Evolutionary conservation across 2,329 filamentous ascomycete species (phyloP).

Genomic region (Nemania sp.): DNA sequence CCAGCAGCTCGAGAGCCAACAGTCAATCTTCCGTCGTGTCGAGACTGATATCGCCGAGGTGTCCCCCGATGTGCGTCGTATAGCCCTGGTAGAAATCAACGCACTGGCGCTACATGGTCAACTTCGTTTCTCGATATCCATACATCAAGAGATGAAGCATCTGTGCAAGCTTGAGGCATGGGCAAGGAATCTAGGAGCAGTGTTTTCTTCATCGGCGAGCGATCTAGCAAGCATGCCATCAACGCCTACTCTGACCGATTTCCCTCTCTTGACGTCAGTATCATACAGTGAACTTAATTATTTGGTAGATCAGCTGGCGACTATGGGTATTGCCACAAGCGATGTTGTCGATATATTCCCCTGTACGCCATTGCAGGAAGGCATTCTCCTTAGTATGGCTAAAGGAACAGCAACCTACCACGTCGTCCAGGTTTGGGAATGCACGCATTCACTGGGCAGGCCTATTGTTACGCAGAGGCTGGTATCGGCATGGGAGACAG

Average conservation of each 20-base stretch:
- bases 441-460: slow-evolving; percentile 5
- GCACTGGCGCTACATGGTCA: neutral
- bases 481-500: slow-evolving; percentile 3
- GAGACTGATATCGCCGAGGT: neutral
- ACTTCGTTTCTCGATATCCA: neutral
- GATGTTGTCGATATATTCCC: neutral
- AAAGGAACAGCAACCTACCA: neutral
- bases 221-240: neutral
- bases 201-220: neutral
- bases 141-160: neutral
- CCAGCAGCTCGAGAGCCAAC: slow-evolving; percentile 3
- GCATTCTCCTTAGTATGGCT: neutral
- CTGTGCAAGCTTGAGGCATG: neutral
- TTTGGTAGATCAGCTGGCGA: neutral
- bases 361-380: neutral
- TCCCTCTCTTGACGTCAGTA: neutral
- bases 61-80: neutral
- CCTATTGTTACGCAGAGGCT: slow-evolving; percentile 2
- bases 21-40: slow-evolving; percentile 1
- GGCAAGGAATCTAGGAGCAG: neutral
- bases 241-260: neutral
- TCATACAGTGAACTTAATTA: neutral
- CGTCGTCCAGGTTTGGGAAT: neutral
- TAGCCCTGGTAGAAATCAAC: neutral
- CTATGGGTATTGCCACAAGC: neutral